phyloP scores from a whole-genome alignment of 1,139 yeast species.

The Debaryomyces coudertii region DNA sequence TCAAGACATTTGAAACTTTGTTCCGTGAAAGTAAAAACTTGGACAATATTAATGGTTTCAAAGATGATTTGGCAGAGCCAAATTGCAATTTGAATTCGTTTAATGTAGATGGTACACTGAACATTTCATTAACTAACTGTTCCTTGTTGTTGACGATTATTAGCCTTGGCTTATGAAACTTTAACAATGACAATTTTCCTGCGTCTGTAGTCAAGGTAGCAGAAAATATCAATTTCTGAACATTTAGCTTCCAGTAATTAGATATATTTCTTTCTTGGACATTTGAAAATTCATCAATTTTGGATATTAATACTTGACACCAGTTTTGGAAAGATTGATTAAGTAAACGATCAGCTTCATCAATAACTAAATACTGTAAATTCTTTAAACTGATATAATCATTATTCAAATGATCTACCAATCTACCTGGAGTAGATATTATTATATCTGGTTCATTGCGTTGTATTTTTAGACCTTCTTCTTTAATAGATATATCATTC shows the following conservation, averaged over 20 bases:
- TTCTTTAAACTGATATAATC: conserved; percentile 45
- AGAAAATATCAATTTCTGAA: conserved; percentile 74
- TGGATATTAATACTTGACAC: conserved; percentile 68
- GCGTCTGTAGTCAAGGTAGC: conserved; percentile 96
- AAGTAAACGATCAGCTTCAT: conserved; percentile 91
- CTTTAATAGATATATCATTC: conserved; percentile 61
- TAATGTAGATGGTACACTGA: conserved; percentile 57
- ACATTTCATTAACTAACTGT: conserved; percentile 53
- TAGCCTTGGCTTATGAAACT: conserved; percentile 69
- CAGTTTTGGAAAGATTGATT: conserved; percentile 94
- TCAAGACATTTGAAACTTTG: conserved; percentile 46
- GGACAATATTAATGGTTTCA: conserved; percentile 74
- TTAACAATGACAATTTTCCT: conserved; percentile 73
- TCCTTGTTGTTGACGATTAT: conserved; percentile 67
- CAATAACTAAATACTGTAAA: conserved; percentile 75
- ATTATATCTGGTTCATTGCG: conserved; percentile 71
- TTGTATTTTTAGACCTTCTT: conserved; percentile 59
- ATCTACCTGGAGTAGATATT: conserved; percentile 88
- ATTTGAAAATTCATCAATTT: conserved; percentile 39
- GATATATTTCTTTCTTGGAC: conserved; percentile 24
- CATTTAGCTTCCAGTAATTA: conserved; percentile 31
- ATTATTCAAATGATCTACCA: conserved; percentile 77
- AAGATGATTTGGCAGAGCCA: conserved; percentile 58
- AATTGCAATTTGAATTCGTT: conserved; percentile 53
- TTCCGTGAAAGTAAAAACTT: conserved; percentile 48